Base-by-base conservation (phyloP, 2,329 filamentous ascomycete species). In the Colletotrichum sp. region DNA sequence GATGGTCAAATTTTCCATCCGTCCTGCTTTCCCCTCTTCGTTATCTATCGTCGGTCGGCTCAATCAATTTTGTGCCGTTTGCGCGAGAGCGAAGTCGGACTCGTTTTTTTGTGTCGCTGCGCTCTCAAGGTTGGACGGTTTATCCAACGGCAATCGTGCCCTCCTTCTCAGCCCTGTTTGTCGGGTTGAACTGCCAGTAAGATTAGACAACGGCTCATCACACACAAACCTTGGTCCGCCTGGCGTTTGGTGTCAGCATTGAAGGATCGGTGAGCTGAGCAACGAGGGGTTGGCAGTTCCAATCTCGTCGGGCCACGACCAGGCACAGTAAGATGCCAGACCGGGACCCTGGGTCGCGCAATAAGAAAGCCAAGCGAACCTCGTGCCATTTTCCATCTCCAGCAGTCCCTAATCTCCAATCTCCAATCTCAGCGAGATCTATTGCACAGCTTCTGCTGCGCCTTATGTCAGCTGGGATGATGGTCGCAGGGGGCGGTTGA, bases 381-480 rank as follows among this genome's bases (percentile, higher is more conserved):
- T 72, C 30, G 57, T 72, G 69, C 69, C 52, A 72, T 72, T 21
- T 63, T 24, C 43, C 71, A 57, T 69, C 57, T 57, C 21, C 58
- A 63, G 58, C 36, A 32, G 18, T 57, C 70, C 34, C 58, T 63
- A 72, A 75, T 73, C 73, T 73, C 73, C 55, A 72, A 73, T 67
- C 61, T 55, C 63, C 16, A 75, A 55, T 67, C 69, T 43, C 21
- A 57, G 64, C 26, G 36, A 72, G 73, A 73, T 75, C 69, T 55
- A 52, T 70, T 63, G 57, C 67, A 32, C 52, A 21, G 36, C 57
- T 67, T 36, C 18, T 57, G 69, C 73, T 60, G 63, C 63, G 73
- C 72, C 73, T 75, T 63, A 68, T 64, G 69, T 68, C 69, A 72
- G 73, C 69, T 26, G 69, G 69, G 73, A 36, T 48, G 30, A 63